Evolutionary conservation across 148 eudicot species (phyloP).

Genomic region (Vaccinium darrowii): DNA sequence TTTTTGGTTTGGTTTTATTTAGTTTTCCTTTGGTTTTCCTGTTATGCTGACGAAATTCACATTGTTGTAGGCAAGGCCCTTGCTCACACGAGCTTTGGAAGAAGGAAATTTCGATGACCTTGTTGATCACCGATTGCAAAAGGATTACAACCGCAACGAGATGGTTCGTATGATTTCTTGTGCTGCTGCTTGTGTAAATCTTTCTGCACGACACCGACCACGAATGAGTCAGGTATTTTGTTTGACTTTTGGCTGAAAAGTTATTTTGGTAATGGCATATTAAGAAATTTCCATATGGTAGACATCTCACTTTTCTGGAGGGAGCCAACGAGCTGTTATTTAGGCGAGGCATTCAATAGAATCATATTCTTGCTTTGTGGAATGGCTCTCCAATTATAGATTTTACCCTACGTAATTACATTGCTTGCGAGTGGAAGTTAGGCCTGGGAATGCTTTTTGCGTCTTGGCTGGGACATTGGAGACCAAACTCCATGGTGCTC

Average conservation of each 20-base stretch:
- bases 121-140: slow-evolving; percentile 56
- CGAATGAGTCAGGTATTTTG: slow-evolving; percentile 83
- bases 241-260: not conserved
- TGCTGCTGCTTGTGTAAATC: slow-evolving; percentile 89
- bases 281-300: not conserved
- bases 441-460: not conserved
- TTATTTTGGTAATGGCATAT: not conserved
- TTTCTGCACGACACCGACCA: slow-evolving; percentile 81
- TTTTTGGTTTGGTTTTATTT: not conserved
- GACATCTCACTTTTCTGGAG: not conserved
- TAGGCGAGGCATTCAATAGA: not conserved
- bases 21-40: not conserved
- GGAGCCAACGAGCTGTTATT: not conserved
- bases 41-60: not conserved
- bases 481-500: not conserved
- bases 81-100: slow-evolving; percentile 75
- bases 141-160: slow-evolving; percentile 58
- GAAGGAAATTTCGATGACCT: slow-evolving; percentile 70
- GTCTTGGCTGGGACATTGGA: not conserved
- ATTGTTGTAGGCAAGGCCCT: slow-evolving; percentile 70
- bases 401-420: no score
- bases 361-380: not conserved
- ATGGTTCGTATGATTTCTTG: slow-evolving; percentile 89
- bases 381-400: not conserved
- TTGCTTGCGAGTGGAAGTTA: not conserved